Base-by-base conservation (phyloP, 805 yeast genomes). In the Novakomyces olei region DNA sequence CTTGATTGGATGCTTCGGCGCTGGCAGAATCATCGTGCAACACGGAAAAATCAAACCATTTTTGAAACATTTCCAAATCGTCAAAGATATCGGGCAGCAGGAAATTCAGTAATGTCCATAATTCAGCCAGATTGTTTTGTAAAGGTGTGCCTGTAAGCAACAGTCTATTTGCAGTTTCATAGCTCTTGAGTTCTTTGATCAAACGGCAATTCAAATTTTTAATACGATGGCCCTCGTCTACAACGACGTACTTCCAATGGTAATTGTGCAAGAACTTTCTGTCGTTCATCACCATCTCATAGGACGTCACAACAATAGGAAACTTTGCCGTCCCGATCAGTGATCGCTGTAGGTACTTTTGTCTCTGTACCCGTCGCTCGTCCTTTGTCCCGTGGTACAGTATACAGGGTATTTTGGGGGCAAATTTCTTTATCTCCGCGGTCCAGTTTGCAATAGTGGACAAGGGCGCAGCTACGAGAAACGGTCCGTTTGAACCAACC, bases 141-240 rank as follows among this genome's bases (percentile, higher is more conserved):
- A 85, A 57, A 0, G 98, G 96, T 0, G 98, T 85, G n/a, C 98
- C 98, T 0, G 98, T 85, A 9, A 85, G 55, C 18, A 85, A 55
- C 30, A 85, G 56, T 39, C 94, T 58, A 46, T 85, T 85, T 10
- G 64, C 57, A 4, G 57, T 42, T 15, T 55, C 51, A 25, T 79
- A 60, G 39, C 61, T 63, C 44, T 79, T 83, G 41, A 85, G 60
- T 38, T 71, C 71, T 34, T 63, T 63, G 33, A 85, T 72, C 38
- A 85, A 58, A 41, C 69, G 57, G 50, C 92, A 78, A 43, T 83
- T 69, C 40, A 72, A 63, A 48, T 85, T 85, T 46, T 85, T 88
- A 42, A 85, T 58, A 26, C 98, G 59, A 51, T 85, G 98, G 5
- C 96, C 98, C 52, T 85, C 98, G 51, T 85, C 98, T 14, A 85